These are phyloP conservation scores for Talaromyces sp. DNA, from an alignment of 2,329 filamentous ascomycete genomes.

Conservation along the genomic window DNA sequence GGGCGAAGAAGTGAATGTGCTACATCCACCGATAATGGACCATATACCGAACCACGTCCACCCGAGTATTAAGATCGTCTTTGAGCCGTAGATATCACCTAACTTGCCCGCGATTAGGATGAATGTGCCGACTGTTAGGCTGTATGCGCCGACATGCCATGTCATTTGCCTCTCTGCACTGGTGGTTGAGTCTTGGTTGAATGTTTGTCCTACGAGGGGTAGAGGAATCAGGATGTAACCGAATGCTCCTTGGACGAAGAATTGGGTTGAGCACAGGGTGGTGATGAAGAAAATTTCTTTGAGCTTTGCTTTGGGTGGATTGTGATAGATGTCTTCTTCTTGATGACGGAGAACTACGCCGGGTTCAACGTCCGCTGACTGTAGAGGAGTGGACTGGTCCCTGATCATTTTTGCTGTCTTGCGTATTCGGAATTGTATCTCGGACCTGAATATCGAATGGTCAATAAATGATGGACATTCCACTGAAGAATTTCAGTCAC, in stretches of 20 bases:
- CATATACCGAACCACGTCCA: slow-evolving; percentile 50
- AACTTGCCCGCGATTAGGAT: slow-evolving; percentile 52
- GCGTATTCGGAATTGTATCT: not conserved
- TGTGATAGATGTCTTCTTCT: not conserved
- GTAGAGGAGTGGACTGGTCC: not conserved
- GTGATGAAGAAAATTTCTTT: not conserved
- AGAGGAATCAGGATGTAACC: slow-evolving; percentile 4
- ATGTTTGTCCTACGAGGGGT: not conserved
- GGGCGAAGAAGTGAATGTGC: not conserved
- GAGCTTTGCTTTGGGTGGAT: not conserved
- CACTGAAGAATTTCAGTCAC: not conserved
- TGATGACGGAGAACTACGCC: not conserved
- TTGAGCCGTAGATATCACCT: slow-evolving; percentile 49
- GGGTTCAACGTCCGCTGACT: not conserved
- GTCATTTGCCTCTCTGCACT: not conserved
- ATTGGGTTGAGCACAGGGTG: slow-evolving; percentile 5
- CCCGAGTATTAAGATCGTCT: slow-evolving; percentile 47
- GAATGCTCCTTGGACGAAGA: slow-evolving; percentile 9
- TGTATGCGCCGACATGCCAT: slow-evolving; percentile 52
- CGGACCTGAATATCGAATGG: not conserved
- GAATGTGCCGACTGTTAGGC: slow-evolving; percentile 52
- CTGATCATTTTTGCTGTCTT: not conserved
- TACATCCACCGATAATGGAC: slow-evolving; percentile 15
- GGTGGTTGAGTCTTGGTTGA: slow-evolving; percentile 3
- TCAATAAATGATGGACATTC: not conserved